Percentiles rank a stretch among this genome's conserved stretches.
Conservation (phyloP, 768 basidiomycete species). For the Leccinum subgranulosum region DNA sequence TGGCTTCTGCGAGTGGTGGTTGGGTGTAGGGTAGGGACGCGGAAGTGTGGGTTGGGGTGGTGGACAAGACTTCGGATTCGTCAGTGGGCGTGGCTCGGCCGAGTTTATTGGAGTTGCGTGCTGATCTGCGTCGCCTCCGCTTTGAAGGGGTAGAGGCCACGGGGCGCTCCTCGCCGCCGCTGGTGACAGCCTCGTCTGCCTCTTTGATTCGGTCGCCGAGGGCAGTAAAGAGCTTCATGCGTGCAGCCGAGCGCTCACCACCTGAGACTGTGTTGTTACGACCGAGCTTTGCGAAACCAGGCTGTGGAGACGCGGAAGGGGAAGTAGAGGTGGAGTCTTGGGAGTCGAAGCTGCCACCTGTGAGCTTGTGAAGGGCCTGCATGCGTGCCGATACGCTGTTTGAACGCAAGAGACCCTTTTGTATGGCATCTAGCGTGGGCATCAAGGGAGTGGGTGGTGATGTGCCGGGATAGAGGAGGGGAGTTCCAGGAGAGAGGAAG, state of each 20-base stretch:
- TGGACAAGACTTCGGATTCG: slow-evolving; percentile 41
- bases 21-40: slow-evolving; percentile 46
- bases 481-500: slow-evolving; percentile 50
- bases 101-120: slow-evolving; percentile 37
- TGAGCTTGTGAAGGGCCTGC: slow-evolving; percentile 81
- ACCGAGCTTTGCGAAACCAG: slow-evolving; percentile 43
- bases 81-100: slow-evolving; percentile 41
- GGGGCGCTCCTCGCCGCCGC: slow-evolving; percentile 54
- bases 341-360: slow-evolving; percentile 61
- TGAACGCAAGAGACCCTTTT: slow-evolving; percentile 78
- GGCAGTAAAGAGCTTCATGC: slow-evolving; percentile 62
- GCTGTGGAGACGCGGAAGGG: slow-evolving; percentile 45
- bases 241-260: slow-evolving; percentile 71
- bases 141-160: slow-evolving; percentile 44
- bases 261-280: slow-evolving; percentile 84
- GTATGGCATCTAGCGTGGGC: slow-evolving; percentile 76
- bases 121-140: slow-evolving; percentile 56
- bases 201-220: slow-evolving; percentile 59
- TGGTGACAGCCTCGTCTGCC: slow-evolving; percentile 59
- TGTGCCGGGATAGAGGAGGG: slow-evolving; percentile 60
- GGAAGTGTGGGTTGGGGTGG: slow-evolving; percentile 55
- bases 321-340: slow-evolving; percentile 56
- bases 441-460: slow-evolving; percentile 60
- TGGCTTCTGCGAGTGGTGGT: slow-evolving; percentile 27
- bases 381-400: slow-evolving; percentile 84